Base-by-base conservation (phyloP, 2,329 filamentous ascomycete genomes). In the Fusarium camptoceras region DNA sequence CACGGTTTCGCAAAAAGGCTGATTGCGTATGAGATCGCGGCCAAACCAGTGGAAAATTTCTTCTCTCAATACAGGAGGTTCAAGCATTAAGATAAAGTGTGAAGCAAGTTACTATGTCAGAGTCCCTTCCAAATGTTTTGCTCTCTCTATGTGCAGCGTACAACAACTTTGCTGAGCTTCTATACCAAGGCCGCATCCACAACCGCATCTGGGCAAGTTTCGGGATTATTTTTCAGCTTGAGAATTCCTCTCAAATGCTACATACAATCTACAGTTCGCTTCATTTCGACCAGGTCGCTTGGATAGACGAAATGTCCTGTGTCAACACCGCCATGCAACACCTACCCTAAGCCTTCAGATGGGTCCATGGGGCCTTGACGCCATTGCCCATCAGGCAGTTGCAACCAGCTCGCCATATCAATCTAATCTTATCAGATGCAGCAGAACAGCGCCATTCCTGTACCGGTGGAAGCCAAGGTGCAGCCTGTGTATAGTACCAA, bases 341-440 rank as follows among this genome's bases (percentile, higher is more conserved):
- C 37, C 16, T 65, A 65, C 53, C 59, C 60, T 65, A 25, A n/a
- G 47, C 39, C 58, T 24, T 15, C 1, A 7, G 2, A 16, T 14
- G 25, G 5, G 6, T 4, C 3, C 18, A 6, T 16, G 2, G 10
- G 5, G 5, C 15, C 10, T 11, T 30, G 5, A 5, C 3, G 2
- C 44, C 34, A 39, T 30, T 3, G 18, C 22, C 49, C 43, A 41
- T 22, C 1, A 16, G 24, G n/a, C 24, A 5, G 3, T 24, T 25
- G n/a, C 11, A 10, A 54, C 31, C 53, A 31, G 41, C 11, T n/a
- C 12, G 12, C 15, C 10, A 31, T 41, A 44, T 66, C 34, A 34
- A 61, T 66, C 55, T 66, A 44, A 66, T 66, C 62, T 66, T 55
- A 66, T 66, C 61, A 44, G 63, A 66, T 66, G n/a, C 14, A 27